These are phyloP conservation scores for Rosa multiflora DNA, from an alignment of 306 rosid species.

Conservation along the genomic window DNA sequence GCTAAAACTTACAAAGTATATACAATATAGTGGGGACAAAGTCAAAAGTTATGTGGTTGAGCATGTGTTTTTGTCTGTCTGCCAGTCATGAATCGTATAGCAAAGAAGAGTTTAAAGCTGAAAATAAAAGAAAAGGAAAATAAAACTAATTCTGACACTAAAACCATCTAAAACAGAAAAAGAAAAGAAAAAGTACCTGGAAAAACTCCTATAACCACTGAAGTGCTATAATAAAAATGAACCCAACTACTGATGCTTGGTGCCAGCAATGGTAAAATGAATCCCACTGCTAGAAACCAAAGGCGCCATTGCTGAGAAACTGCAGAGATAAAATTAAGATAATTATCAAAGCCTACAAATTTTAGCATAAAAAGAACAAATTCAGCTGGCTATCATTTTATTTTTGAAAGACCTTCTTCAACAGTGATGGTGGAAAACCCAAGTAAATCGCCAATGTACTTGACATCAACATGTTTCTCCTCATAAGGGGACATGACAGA, in stretches of 20 bases:
- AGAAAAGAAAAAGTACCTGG: slow-evolving; percentile 50
- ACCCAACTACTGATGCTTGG: slow-evolving; percentile 75
- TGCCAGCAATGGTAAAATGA: slow-evolving; percentile 52
- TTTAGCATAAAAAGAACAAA: background rate
- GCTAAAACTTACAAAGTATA: background rate
- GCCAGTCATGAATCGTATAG: background rate
- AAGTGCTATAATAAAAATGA: slow-evolving; percentile 80
- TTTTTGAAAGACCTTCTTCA: slow-evolving; percentile 53
- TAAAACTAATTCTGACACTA: too few species aligned
- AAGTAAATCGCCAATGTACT: slow-evolving; percentile 41
- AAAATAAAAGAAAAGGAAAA: background rate
- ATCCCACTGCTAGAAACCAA: slow-evolving; percentile 56
- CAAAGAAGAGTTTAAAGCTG: background rate
- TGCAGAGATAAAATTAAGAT: slow-evolving; percentile 25
- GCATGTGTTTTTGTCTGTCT: background rate
- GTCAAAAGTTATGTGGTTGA: background rate
- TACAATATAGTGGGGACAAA: background rate
- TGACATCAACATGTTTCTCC: slow-evolving; percentile 60
- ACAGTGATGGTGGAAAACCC: slow-evolving; percentile 56
- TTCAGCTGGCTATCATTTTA: background rate
- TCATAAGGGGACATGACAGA: slow-evolving; percentile 70
- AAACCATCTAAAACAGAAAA: background rate
- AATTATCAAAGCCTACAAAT: background rate
- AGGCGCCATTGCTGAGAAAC: slow-evolving; percentile 76
- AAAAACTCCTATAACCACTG: slow-evolving; percentile 77